These are phyloP conservation scores for Helotiales sp. DNA, from an alignment of 2,329 filamentous ascomycete species.

Conservation along the genomic window DNA sequence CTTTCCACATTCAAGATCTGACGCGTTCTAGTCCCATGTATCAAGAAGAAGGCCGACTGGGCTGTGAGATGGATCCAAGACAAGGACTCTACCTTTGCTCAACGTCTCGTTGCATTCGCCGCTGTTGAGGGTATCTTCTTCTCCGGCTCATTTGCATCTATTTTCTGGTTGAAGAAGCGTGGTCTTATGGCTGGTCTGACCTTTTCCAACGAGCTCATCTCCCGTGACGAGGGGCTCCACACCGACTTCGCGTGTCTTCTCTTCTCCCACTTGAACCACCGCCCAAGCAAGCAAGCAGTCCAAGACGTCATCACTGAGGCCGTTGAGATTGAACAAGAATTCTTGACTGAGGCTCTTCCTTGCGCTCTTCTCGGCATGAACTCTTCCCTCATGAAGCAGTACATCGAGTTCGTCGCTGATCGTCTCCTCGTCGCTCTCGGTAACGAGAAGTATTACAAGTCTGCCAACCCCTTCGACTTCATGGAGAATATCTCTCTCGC, in stretches of 20 bases:
- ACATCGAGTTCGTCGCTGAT: conserved; percentile 99
- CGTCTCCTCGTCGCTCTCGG: conserved; percentile 90
- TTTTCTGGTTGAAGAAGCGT: conserved; percentile 99
- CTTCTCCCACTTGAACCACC: conserved; percentile 95
- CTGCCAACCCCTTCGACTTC: conserved; percentile 97
- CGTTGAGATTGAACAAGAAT: conserved; percentile 94
- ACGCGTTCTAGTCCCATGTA: conserved; percentile 76
- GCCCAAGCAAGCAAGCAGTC: conserved; percentile 81
- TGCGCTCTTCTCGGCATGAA: conserved; percentile 98
- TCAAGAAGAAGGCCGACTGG: conserved; percentile 99
- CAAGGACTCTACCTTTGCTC: conserved; percentile 90
- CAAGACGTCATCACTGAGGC: conserved; percentile 92
- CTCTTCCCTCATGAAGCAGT: conserved; percentile 95
- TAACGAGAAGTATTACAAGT: conserved; percentile 92
- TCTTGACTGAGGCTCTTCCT: conserved; percentile 93
- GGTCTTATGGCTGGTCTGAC: conserved; percentile 98
- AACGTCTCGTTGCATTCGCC: conserved; percentile 94
- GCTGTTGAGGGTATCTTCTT: conserved; percentile 99
- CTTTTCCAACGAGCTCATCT: conserved; percentile 99
- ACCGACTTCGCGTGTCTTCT: conserved; percentile 98
- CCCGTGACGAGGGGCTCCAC: conserved; percentile 98
- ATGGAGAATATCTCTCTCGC: conserved; percentile 99
- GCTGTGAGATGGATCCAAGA: conserved; percentile 94
- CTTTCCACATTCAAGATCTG: conserved; percentile 31
- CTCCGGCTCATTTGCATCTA: conserved; percentile 96